Conservation (phyloP, 768 basidiomycete genomes). For the Russula griseocarnosa region DNA sequence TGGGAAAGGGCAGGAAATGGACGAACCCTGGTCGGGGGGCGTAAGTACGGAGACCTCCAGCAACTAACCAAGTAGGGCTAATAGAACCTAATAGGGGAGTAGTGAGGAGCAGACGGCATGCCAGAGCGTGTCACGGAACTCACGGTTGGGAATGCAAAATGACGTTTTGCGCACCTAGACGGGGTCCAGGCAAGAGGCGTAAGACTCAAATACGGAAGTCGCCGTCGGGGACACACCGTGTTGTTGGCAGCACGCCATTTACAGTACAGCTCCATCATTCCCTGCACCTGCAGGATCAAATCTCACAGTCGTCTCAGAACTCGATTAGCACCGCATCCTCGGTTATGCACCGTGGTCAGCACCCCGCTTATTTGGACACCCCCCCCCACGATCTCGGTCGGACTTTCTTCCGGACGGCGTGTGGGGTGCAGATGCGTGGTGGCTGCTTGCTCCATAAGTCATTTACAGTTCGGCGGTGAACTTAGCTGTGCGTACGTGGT, state of each 20-base stretch:
- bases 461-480: not conserved
- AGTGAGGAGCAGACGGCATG: not conserved
- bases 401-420: not conserved
- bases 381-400: slow-evolving; percentile 6
- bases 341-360: not conserved
- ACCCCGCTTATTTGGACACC: not conserved
- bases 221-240: slow-evolving; percentile 14
- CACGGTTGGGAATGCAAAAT: slow-evolving; percentile 5
- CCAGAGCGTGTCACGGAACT: not conserved
- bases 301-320: not conserved
- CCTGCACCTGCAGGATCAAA: not conserved
- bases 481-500: not conserved
- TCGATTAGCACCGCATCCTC: not conserved
- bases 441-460: not conserved
- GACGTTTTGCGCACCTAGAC: slow-evolving; percentile 2
- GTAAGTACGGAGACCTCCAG: not conserved
- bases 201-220: slow-evolving; percentile 14
- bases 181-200: slow-evolving; percentile 9
- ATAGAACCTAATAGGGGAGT: not conserved
- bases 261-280: too few species aligned
- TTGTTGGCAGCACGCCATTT: slow-evolving; percentile 1
- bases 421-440: not conserved
- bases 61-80: not conserved
- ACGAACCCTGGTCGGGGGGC: slow-evolving; percentile 2
- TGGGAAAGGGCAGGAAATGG: not conserved